These are phyloP conservation scores for Arabidopsis lyrata DNA, from an alignment of 441 rosid species.

Conservation along the genomic window DNA sequence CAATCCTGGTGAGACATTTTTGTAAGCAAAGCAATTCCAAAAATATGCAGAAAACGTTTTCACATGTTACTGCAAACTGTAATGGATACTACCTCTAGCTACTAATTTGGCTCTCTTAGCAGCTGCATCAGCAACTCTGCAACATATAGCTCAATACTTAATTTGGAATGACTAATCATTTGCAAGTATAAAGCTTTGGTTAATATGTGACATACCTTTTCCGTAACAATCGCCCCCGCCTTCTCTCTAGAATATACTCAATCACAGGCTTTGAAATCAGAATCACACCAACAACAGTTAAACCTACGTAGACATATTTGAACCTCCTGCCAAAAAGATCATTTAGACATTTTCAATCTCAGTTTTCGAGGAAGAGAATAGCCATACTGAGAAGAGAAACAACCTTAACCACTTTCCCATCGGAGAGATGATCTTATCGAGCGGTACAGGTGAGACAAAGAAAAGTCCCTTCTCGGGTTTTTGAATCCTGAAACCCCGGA, in stretches of 20 bases:
- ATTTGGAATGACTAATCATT: neutral
- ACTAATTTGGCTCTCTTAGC: neutral
- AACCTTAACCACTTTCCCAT: neutral
- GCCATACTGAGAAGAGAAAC: neutral
- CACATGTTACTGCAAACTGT: neutral
- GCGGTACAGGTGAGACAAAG: neutral
- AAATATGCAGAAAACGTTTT: neutral
- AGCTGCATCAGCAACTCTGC: conserved; percentile 5
- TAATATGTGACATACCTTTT: neutral
- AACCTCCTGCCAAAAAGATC: neutral
- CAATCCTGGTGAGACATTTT: neutral
- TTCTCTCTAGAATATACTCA: neutral
- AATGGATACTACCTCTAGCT: neutral
- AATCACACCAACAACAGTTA: neutral
- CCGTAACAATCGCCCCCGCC: neutral
- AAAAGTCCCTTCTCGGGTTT: neutral
- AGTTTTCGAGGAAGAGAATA: neutral
- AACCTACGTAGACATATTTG: neutral
- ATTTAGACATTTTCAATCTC: neutral
- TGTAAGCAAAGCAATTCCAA: neutral
- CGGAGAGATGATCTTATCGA: neutral
- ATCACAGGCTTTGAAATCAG: neutral
- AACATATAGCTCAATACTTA: neutral
- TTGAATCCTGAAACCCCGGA: neutral
- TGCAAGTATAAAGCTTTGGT: neutral